These are phyloP conservation scores for Kodamaea arcana DNA, from an alignment of 1,139 yeast genomes.

Conservation along the genomic window DNA sequence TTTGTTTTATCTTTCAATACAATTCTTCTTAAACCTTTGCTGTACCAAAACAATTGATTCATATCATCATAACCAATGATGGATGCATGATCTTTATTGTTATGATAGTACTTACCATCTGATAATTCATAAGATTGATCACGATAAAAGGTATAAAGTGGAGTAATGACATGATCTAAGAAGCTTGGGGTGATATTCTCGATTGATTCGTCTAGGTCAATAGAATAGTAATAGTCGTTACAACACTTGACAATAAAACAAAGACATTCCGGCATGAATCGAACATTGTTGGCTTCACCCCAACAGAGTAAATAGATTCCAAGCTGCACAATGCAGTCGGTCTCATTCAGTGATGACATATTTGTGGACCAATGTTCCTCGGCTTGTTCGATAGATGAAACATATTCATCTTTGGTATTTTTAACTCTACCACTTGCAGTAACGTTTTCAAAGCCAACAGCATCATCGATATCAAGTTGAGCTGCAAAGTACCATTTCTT, in stretches of 20 bases:
- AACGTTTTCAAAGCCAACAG: conserved; percentile 66
- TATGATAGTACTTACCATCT: conserved; percentile 35
- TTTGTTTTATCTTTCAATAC: conserved; percentile 30
- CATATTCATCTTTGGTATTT: conserved; percentile 29
- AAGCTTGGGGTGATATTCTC: conserved; percentile 26
- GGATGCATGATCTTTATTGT: conserved; percentile 50
- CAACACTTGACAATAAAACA: conserved; percentile 80
- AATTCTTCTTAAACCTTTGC: conserved; percentile 45
- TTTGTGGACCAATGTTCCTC: conserved; percentile 70
- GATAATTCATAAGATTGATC: conserved; percentile 46
- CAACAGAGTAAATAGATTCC: conserved; percentile 71
- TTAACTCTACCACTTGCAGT: conserved; percentile 28
- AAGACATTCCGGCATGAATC: conserved; percentile 83
- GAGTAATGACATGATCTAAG: conserved; percentile 68
- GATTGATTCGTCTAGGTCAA: conserved; percentile 27
- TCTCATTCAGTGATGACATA: conserved; percentile 52
- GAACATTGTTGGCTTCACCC: conserved; percentile 84
- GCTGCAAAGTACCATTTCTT: conserved; percentile 97
- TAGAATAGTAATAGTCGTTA: conserved; percentile 56
- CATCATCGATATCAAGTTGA: conserved; percentile 76
- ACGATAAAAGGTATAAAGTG: conserved; percentile 61
- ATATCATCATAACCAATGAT: conserved; percentile 62
- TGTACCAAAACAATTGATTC: conserved; percentile 61
- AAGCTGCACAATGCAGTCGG: conserved; percentile 60
- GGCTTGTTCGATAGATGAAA: conserved; percentile 64